Percentiles rank a stretch among this genome's conserved stretches.
Evolutionary conservation across 768 basidiomycete species (phyloP).

Genomic region (Tricholoma flavovirens): DNA sequence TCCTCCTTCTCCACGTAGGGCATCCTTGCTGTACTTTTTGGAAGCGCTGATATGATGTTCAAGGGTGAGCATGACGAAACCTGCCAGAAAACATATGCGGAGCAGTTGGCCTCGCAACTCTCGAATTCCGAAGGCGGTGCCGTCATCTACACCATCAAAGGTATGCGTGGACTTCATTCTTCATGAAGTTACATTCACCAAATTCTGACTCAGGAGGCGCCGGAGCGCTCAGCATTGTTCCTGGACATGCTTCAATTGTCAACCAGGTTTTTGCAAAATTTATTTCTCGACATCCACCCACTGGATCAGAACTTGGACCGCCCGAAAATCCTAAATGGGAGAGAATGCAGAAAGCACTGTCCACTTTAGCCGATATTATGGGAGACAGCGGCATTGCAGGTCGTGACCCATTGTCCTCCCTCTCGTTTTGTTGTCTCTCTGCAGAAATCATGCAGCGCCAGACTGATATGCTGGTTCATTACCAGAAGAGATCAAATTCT

Average conservation of each 20-base stretch:
- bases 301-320: conserved; percentile 41
- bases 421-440: conserved; percentile 65
- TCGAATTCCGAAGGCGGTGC: conserved; percentile 44
- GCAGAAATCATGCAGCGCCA: conserved; percentile 49
- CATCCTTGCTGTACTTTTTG: neutral
- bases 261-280: conserved; percentile 64
- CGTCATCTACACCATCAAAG: conserved; percentile 55
- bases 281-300: conserved; percentile 45
- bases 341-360: conserved; percentile 52
- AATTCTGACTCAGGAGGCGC: conserved; percentile 39
- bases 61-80: conserved; percentile 58
- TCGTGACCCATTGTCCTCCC: conserved; percentile 51
- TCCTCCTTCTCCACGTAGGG: conserved; percentile 63
- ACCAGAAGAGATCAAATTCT: conserved; percentile 34
- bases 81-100: conserved; percentile 52
- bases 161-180: conserved; percentile 25
- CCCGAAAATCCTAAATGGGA: conserved; percentile 32
- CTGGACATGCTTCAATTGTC: conserved; percentile 52
- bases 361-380: conserved; percentile 45
- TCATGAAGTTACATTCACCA: neutral
- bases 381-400: conserved; percentile 38
- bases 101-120: conserved; percentile 44
- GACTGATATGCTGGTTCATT: conserved; percentile 40
- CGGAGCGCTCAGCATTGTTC: conserved; percentile 49
- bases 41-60: neutral